These are phyloP conservation scores for Byssochlamys sp. DNA, from an alignment of 2,329 filamentous ascomycete species.

Conservation along the genomic window DNA sequence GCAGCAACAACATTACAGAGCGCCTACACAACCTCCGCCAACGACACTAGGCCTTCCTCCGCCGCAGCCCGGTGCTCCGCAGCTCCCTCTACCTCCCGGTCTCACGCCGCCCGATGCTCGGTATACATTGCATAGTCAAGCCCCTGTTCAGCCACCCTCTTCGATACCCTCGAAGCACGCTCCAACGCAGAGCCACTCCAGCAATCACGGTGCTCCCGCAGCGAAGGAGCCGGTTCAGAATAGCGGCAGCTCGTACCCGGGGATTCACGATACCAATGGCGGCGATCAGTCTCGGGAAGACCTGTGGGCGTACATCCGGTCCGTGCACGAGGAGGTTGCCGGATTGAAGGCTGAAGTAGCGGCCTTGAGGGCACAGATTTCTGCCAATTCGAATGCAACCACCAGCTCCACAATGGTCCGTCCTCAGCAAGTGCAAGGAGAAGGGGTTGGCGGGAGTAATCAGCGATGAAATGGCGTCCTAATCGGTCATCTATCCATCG, in stretches of 20 bases:
- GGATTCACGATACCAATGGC: conserved; percentile 14
- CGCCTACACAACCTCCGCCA: conserved; percentile 10
- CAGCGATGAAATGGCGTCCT: not conserved
- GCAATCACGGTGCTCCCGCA: conserved; percentile 22
- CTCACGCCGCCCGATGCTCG: conserved; percentile 35
- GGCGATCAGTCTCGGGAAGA: conserved; percentile 25
- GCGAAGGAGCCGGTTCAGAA: conserved; percentile 17
- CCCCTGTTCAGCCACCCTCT: conserved; percentile 22
- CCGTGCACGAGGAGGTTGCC: conserved; percentile 33
- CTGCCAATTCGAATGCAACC: conserved; percentile 11
- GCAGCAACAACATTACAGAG: conserved; percentile 13
- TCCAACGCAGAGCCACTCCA: conserved; percentile 25
- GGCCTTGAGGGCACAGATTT: conserved; percentile 30
- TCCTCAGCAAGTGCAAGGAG: not conserved
- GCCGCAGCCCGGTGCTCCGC: conserved; percentile 30
- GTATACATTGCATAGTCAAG: conserved; percentile 33
- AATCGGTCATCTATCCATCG: not conserved
- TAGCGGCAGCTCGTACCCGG: conserved; percentile 8
- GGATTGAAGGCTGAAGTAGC: conserved; percentile 34
- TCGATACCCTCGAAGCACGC: conserved; percentile 26
- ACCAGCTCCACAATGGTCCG: not conserved
- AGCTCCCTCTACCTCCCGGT: conserved; percentile 35
- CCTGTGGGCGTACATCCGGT: conserved; percentile 37
- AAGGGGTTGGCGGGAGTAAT: not conserved
- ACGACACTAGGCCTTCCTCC: conserved; percentile 25